Evolutionary conservation across 1,139 yeast species (phyloP).

Genomic region (Zygoascus meyerae): DNA sequence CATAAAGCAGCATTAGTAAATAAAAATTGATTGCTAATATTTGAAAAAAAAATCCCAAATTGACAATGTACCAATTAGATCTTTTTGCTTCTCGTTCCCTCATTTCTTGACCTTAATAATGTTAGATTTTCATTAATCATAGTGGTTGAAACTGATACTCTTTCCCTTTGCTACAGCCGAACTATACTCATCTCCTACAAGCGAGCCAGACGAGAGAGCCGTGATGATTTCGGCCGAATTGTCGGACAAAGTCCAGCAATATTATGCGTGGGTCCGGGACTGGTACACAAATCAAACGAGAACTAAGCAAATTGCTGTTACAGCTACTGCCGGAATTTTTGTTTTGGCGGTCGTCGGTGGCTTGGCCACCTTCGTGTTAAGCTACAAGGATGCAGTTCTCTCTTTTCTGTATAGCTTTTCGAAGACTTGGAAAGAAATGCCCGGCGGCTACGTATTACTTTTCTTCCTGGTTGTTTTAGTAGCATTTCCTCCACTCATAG

Average conservation of each 20-base stretch:
- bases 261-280: slow-evolving; percentile 2
- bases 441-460: slow-evolving; percentile 50
- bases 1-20: too few relatives aligned
- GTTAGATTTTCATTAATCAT: too few relatives aligned
- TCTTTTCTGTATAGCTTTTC: slow-evolving; percentile 43
- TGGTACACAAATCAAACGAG: slow-evolving; percentile 3
- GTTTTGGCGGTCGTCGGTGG: slow-evolving; percentile 12
- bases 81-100: too few relatives aligned
- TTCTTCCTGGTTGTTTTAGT: slow-evolving; percentile 45
- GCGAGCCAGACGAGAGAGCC: too few relatives aligned
- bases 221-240: too few relatives aligned
- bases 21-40: too few relatives aligned
- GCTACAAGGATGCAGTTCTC: slow-evolving; percentile 47
- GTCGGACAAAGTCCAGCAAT: neutral
- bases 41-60: too few relatives aligned
- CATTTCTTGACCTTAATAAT: too few relatives aligned
- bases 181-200: too few relatives aligned
- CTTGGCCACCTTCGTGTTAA: slow-evolving; percentile 33
- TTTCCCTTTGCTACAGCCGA: too few relatives aligned
- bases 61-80: too few relatives aligned
- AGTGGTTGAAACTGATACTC: too few relatives aligned
- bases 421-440: slow-evolving; percentile 41
- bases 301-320: neutral
- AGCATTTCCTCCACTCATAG: slow-evolving; percentile 83
- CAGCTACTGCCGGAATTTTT: neutral